Base-by-base conservation (phyloP, 495 filamentous ascomycete species). In the Xylaria cubensis region DNA sequence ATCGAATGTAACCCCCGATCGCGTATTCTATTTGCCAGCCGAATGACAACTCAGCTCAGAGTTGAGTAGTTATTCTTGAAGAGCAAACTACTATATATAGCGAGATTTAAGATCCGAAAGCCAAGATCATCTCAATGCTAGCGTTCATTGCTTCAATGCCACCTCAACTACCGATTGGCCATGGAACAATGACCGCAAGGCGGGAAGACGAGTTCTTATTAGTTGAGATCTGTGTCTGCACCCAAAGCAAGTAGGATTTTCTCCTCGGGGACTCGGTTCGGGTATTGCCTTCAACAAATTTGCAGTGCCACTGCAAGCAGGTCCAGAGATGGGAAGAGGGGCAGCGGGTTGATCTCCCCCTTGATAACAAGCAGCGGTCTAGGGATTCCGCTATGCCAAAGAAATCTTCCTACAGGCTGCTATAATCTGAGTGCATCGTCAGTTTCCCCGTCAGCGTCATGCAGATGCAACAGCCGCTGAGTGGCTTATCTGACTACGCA, bases 131-230 rank as follows among this genome's bases (percentile, higher is more conserved):
- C 36, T 32, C 13, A 8, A 42, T 44, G 1, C n/a, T 64, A 64
- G 68, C 69, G 59, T 62, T 64, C 74, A 64, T 69, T 69, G 66
- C 65, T 53, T 26, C 55, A 39, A 74, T 69, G n/a, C 21, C 61
- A 64, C 61, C 39, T 44, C 61, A 44, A 64, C 39, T 64, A 44
- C 61, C 61, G 61, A 64, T 64, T 64, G 61, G 61, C 39, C 39
- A 64, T 64, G 39, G 39, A 9, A 39, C 7, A 39, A 61, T 2
- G 34, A 8, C 4, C 56, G 34, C 5, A 21, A 36, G 58, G n/a
- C 39, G 34, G 58, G n/a, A 39, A 4, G 63, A 8, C 42, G 42
- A 19, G n/a, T 32, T 32, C 41, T 48, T 29, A 64, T 48, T 64
- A 44, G 62, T 46, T 17, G 21, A 64, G 24, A 21, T 41, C 15